Base-by-base conservation (phyloP, 495 filamentous ascomycete species). In the Penicillium lividum region DNA sequence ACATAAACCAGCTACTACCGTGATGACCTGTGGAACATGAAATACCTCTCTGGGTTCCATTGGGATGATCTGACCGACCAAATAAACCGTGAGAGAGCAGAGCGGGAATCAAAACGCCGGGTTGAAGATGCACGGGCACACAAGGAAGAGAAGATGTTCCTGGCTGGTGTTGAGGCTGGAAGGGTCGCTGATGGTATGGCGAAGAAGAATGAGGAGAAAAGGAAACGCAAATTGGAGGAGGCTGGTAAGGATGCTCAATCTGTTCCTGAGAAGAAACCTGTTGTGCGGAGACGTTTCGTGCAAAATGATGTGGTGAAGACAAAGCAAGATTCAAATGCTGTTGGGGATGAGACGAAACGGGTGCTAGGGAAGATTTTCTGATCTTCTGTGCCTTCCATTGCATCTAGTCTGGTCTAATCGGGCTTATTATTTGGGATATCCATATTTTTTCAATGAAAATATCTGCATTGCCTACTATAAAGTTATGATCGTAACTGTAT, bases 21-120 rank as follows among this genome's bases (percentile, higher is more conserved):
- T 54, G 94, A 98, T 72, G 95, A 98, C 68, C 82, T 98, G 48
- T 96, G 90, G 89, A 94, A 87, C 66, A 79, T 89, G 60, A 86
- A 83, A 56, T 98, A 97, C 68, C 77, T 98, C 53, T 34, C 44
- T 0, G 91, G 91, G 3, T 94, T 49, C 42, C 49, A n/a, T 4
- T 60, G 45, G 51, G 54, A 50, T 5, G 25, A 56, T n/a, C 29
- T 43, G 29, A 44, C 45, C 5, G 28, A 30, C 3, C 25, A 25
- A n/a, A 13, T 40, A 29, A 80, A 86, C 49, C 78, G 87, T 44
- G 94, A 98, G 76, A 88, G 90, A 71, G 87, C 88, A 29, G 91
- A 92, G 71, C 71, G 92, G n/a, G 85, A 88, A 56, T 88, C 86
- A 57, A 84, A 86, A 64, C 84, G 92, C 80, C 77, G 90, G 55